Evolutionary conservation across 108 stramenopile genomes (phyloP).

Genomic region (Cyclotella atomus): DNA sequence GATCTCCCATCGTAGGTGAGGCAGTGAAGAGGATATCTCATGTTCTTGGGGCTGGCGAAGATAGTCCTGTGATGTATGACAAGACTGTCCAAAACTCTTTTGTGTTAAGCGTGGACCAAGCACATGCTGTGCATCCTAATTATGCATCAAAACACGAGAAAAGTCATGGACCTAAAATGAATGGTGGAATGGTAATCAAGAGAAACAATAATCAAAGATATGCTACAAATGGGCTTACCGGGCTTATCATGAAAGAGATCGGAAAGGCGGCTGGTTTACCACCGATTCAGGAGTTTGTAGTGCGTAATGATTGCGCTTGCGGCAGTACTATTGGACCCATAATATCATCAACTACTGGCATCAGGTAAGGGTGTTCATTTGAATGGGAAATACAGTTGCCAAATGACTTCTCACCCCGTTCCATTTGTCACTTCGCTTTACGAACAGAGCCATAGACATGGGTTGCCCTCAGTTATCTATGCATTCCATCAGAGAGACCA

Average conservation of each 20-base stretch:
- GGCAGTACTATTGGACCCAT: slow-evolving; percentile 98
- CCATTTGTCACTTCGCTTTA: no score
- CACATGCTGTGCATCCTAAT: slow-evolving; percentile 98
- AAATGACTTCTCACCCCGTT: no score
- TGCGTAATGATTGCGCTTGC: slow-evolving; percentile 94
- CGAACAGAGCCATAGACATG: slow-evolving; percentile 94
- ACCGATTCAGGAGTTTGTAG: slow-evolving; percentile 91
- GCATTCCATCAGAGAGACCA: slow-evolving; percentile 95
- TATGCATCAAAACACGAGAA: slow-evolving; percentile 95
- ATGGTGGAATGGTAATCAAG: slow-evolving; percentile 97
- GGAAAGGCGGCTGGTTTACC: slow-evolving; percentile 70
- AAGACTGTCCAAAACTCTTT: slow-evolving; percentile 62
- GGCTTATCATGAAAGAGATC: slow-evolving; percentile 86
- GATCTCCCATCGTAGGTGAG: slow-evolving; percentile 83
- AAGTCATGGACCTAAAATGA: slow-evolving; percentile 91
- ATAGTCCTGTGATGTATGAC: slow-evolving; percentile 35
- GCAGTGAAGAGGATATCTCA: slow-evolving; percentile 74
- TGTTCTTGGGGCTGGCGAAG: slow-evolving; percentile 49
- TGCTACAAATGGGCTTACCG: slow-evolving; percentile 91
- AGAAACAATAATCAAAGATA: slow-evolving; percentile 97
- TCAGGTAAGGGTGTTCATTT: no score
- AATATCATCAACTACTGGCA: slow-evolving; percentile 87
- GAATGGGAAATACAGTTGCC: no score
- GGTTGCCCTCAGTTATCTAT: slow-evolving; percentile 96
- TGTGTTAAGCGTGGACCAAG: slow-evolving; percentile 89